A percentile compares a stretch with the other conserved stretches of the same genome.
Evolutionary conservation across 768 basidiomycete species (phyloP).

Genomic region (Mycena alexandri): DNA sequence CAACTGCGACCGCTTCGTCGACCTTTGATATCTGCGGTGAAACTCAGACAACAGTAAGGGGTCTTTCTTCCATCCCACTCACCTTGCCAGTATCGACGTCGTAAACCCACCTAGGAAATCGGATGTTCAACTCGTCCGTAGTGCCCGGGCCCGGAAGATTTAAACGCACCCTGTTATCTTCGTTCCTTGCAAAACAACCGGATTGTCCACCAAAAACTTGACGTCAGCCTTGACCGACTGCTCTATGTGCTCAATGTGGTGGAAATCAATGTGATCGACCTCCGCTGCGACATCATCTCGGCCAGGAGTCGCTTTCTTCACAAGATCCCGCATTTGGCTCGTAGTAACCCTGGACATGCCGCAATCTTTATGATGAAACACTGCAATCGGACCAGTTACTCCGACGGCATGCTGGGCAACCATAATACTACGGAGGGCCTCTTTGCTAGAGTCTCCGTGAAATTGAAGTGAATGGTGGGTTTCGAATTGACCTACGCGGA

Average conservation of each 20-base stretch:
- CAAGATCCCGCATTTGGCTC: slow-evolving; percentile 50
- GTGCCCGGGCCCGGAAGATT: no score
- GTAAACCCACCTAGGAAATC: slow-evolving; percentile 54
- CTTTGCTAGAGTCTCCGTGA: slow-evolving; percentile 48
- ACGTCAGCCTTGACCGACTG: slow-evolving; percentile 59
- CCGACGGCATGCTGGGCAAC: slow-evolving; percentile 67
- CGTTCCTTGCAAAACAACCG: slow-evolving; percentile 55
- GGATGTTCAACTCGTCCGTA: no score
- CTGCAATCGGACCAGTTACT: slow-evolving; percentile 58
- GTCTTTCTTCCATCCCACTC: slow-evolving; percentile 39
- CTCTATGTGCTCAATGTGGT: slow-evolving; percentile 57
- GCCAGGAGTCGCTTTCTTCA: slow-evolving; percentile 48
- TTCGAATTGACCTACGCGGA: slow-evolving; percentile 51
- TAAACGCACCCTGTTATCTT: slow-evolving; percentile 65
- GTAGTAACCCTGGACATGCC: slow-evolving; percentile 65
- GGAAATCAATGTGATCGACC: slow-evolving; percentile 56
- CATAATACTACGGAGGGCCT: slow-evolving; percentile 62
- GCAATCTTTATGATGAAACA: slow-evolving; percentile 69
- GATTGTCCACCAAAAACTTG: slow-evolving; percentile 54
- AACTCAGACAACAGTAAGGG: neutral
- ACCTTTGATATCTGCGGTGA: slow-evolving; percentile 6
- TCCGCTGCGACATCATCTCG: slow-evolving; percentile 39
- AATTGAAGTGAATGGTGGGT: neutral
- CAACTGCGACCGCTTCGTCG: no score
- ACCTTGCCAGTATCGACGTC: slow-evolving; percentile 66